phyloP scores from a whole-genome alignment of 1,284 basidiomycete genomes.

The Coniferiporia sulphurascens region DNA sequence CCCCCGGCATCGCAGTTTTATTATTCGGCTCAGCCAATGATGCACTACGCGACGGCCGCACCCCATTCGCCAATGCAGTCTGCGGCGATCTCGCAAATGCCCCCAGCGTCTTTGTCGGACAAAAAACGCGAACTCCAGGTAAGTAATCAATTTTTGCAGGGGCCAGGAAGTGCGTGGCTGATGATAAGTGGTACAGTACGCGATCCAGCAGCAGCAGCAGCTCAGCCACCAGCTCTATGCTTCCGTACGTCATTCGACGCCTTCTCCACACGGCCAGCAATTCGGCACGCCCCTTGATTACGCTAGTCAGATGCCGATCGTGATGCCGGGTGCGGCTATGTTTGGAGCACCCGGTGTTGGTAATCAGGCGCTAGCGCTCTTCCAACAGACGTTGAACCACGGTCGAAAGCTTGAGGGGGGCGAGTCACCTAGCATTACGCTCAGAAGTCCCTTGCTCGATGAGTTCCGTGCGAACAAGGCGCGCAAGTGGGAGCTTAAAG shows the following conservation, averaged over 20 bases:
- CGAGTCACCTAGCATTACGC: constrained; percentile 22
- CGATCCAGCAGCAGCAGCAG: constrained; percentile 39
- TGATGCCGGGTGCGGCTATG: constrained; percentile 38
- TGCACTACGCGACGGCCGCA: constrained; percentile 47
- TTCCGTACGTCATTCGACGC: constrained; percentile 35
- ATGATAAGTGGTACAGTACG: constrained; percentile 36
- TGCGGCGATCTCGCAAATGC: constrained; percentile 39
- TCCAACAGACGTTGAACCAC: constrained; percentile 36
- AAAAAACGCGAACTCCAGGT: constrained; percentile 62
- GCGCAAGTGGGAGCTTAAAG: constrained; percentile 77
- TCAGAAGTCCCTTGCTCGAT: constrained; percentile 67
- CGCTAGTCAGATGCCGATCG: constrained; percentile 40
- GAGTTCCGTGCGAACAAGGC: constrained; percentile 82
- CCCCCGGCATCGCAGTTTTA: constrained; percentile 54
- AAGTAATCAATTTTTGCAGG: constrained; percentile 15
- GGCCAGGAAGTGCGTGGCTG: background rate
- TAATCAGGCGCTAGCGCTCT: constrained; percentile 34
- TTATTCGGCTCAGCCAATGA: constrained; percentile 54
- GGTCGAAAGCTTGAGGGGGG: constrained; percentile 37
- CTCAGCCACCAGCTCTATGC: constrained; percentile 37
- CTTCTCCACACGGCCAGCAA: constrained; percentile 32
- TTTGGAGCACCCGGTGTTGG: constrained; percentile 34
- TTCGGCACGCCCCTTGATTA: constrained; percentile 46
- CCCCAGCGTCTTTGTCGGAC: constrained; percentile 41
- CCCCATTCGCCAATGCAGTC: constrained; percentile 44